phyloP scores from a whole-genome alignment of 129 eudicot genomes.

The Artemisia annua region DNA sequence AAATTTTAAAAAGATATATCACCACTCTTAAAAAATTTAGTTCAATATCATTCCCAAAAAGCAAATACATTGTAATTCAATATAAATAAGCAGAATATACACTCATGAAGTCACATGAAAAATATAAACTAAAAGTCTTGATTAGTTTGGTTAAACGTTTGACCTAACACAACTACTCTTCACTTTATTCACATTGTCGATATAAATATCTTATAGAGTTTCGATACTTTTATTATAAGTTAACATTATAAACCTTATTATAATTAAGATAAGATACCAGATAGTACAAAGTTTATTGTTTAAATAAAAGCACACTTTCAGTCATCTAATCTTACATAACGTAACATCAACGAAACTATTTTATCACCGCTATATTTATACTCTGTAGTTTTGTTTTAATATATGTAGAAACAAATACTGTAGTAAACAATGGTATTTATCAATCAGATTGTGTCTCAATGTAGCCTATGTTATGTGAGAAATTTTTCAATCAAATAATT shows the following conservation, averaged over 20 bases:
- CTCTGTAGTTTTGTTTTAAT: no score
- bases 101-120: no score
- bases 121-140: neutral
- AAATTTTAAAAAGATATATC: no score
- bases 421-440: no score
- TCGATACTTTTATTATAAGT: neutral
- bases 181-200: neutral
- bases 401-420: no score
- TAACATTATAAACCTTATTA: neutral
- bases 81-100: no score
- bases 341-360: constrained; percentile 16
- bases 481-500: no score
- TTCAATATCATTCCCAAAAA: no score
- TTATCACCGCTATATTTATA: neutral
- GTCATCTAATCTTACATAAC: constrained; percentile 2
- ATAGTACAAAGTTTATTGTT: neutral
- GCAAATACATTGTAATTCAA: no score
- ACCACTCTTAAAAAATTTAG: no score
- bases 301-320: neutral
- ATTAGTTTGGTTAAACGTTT: constrained; percentile 39
- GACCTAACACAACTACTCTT: constrained; percentile 43
- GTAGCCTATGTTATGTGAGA: no score
- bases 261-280: neutral
- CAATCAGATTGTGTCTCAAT: no score
- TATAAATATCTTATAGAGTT: neutral